These are phyloP conservation scores for Saccharomycopsis microspora DNA, from an alignment of 805 yeast species.

Conservation along the genomic window DNA sequence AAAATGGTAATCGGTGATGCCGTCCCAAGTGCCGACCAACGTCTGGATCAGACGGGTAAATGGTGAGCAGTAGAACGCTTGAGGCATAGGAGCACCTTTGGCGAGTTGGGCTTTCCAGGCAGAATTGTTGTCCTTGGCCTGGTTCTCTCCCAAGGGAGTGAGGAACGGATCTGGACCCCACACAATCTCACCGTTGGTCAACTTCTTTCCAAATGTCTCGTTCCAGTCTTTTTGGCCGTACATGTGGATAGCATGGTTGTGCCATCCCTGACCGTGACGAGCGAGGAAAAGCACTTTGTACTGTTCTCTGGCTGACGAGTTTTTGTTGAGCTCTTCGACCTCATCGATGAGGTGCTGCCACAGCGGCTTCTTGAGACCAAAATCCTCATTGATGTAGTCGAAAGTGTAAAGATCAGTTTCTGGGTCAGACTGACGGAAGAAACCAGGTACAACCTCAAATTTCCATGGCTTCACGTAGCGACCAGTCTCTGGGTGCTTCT, in stretches of 20 bases:
- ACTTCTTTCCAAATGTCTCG: conserved; percentile 36
- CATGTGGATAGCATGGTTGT: conserved; percentile 41
- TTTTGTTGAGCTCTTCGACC: conserved; percentile 27
- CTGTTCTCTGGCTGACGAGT: conserved; percentile 20
- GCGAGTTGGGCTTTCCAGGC: conserved; percentile 30
- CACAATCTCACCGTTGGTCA: conserved; percentile 41
- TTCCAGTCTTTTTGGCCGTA: conserved; percentile 53
- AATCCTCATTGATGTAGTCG: conserved; percentile 30
- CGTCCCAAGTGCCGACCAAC: conserved; percentile 38
- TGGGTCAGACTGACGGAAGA: conserved; percentile 32
- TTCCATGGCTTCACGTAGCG: conserved; percentile 13
- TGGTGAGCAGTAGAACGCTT: conserved; percentile 47
- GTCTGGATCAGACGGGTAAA: conserved; percentile 56
- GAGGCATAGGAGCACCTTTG: conserved; percentile 45
- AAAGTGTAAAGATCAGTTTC: conserved; percentile 29
- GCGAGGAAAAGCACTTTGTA: conserved; percentile 44
- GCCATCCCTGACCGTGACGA: conserved; percentile 65
- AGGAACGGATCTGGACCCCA: conserved; percentile 56
- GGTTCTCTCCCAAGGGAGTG: conserved; percentile 42
- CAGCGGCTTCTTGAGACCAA: conserved; percentile 27
- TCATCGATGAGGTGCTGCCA: conserved; percentile 25
- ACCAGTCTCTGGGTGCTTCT: conserved; percentile 2
- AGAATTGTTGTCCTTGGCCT: conserved; percentile 38
- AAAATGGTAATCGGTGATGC: conserved; percentile 13
- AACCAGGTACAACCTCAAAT: conserved; percentile 28